A percentile compares a stretch with the other conserved stretches of the same genome.
phyloP scores from a whole-genome alignment of 495 filamentous ascomycete genomes.

The Chaetomium tenue region DNA sequence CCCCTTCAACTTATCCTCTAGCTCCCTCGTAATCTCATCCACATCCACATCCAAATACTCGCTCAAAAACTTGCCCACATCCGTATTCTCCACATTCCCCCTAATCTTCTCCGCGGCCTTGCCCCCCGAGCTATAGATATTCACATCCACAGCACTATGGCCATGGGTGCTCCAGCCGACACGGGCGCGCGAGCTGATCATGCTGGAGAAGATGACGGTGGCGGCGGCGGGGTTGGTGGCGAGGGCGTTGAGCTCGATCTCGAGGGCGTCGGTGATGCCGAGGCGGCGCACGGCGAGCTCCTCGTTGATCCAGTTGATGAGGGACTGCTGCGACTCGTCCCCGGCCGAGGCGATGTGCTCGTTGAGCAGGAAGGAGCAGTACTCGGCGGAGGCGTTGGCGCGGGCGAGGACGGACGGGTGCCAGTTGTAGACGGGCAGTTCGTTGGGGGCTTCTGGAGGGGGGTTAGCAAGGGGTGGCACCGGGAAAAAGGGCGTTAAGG shows the following conservation, averaged over 20 bases:
- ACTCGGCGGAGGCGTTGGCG: conserved; percentile 73
- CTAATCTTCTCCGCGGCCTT: conserved; percentile 51
- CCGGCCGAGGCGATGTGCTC: conserved; percentile 49
- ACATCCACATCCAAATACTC: conserved; percentile 80
- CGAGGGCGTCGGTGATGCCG: conserved; percentile 70
- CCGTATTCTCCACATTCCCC: conserved; percentile 94
- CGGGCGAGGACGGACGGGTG: conserved; percentile 77
- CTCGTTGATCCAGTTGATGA: conserved; percentile 58
- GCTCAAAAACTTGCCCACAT: conserved; percentile 77
- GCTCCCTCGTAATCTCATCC: conserved; percentile 67
- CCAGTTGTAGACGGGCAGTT: conserved; percentile 71
- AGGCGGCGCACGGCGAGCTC: conserved; percentile 63
- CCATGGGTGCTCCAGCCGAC: conserved; percentile 92
- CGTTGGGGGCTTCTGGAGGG: conserved; percentile 34
- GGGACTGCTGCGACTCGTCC: conserved; percentile 37
- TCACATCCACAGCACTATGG: conserved; percentile 86
- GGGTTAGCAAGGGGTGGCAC: conserved; percentile 23
- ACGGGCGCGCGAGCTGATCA: conserved; percentile 82
- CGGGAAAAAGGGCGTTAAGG: too few relatives aligned
- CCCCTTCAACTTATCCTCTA: conserved; percentile 57
- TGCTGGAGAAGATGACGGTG: conserved; percentile 68
- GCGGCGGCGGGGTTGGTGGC: conserved; percentile 53
- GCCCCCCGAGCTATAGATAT: conserved; percentile 73
- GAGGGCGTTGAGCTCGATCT: conserved; percentile 67
- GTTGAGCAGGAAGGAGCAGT: conserved; percentile 59